Evolutionary conservation across 2,329 filamentous ascomycete genomes (phyloP).

Genomic region (Sporothrix pallida): DNA sequence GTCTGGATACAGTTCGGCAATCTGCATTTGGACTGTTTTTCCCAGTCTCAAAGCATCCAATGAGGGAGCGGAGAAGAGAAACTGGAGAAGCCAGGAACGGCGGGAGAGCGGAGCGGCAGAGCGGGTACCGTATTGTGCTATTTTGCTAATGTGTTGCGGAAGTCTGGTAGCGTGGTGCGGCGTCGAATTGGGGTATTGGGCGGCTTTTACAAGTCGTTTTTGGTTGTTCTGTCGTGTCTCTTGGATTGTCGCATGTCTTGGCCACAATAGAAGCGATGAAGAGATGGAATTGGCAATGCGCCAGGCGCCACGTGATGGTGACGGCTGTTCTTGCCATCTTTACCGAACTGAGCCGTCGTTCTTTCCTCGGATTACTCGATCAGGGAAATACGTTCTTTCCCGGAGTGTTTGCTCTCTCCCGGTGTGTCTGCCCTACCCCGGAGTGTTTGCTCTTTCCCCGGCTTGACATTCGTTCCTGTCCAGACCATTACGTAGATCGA

Average conservation of each 20-base stretch:
- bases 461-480: no score
- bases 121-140: not conserved
- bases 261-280: not conserved
- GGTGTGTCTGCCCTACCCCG: no score
- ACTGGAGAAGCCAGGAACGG: not conserved
- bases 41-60: constrained; percentile 23
- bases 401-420: no score
- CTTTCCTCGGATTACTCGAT: not conserved
- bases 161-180: not conserved
- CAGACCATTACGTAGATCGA: no score
- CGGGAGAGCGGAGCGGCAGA: not conserved
- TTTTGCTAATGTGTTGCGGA: no score
- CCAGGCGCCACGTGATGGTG: not conserved
- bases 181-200: not conserved
- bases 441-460: no score
- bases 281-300: not conserved
- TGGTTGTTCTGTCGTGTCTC: not conserved
- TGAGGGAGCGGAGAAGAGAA: not conserved
- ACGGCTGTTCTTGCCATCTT: not conserved
- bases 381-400: no score
- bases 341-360: constrained; percentile 1
- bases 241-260: not conserved
- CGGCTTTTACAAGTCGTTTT: not conserved
- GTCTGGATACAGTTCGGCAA: constrained; percentile 25
- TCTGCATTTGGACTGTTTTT: constrained; percentile 7